phyloP scores from a whole-genome alignment of 495 filamentous ascomycete genomes.

The Cercophora samala region DNA sequence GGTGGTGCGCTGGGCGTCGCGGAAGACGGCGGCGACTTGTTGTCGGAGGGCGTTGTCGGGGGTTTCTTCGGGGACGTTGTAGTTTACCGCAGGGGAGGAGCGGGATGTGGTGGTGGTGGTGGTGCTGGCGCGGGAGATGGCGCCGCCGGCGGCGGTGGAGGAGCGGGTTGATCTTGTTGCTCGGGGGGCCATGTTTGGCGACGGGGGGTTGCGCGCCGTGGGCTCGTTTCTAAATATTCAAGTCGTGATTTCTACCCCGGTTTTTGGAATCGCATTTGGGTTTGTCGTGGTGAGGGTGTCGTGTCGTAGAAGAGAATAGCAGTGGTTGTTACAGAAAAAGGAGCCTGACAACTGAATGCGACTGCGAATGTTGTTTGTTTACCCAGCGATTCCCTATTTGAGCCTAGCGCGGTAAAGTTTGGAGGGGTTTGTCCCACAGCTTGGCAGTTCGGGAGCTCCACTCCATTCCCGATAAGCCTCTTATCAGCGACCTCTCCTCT shows the following conservation, averaged over 20 bases:
- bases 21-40: conserved; percentile 76
- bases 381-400: conserved; percentile 20
- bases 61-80: conserved; percentile 70
- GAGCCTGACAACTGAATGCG: neutral
- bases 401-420: conserved; percentile 21
- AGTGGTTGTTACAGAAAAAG: neutral
- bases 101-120: conserved; percentile 52
- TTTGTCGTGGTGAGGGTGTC: neutral
- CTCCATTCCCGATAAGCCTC: conserved; percentile 21
- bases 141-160: conserved; percentile 39
- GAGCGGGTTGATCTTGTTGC: conserved; percentile 50
- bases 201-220: neutral
- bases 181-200: conserved; percentile 27
- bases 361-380: conserved; percentile 27
- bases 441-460: conserved; percentile 14
- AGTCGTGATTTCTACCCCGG: neutral
- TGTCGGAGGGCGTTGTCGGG: conserved; percentile 66
- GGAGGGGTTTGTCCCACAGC: conserved; percentile 17
- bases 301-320: neutral
- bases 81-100: conserved; percentile 56
- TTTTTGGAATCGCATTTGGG: neutral
- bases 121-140: conserved; percentile 29
- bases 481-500: conserved; percentile 18
- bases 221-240: conserved; percentile 7
- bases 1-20: conserved; percentile 81